A percentile compares a stretch with the other conserved stretches of the same genome.
These are phyloP conservation scores for Chimonanthus praecox DNA, from an alignment of 164 flowering plant genomes.

Conservation along the genomic window DNA sequence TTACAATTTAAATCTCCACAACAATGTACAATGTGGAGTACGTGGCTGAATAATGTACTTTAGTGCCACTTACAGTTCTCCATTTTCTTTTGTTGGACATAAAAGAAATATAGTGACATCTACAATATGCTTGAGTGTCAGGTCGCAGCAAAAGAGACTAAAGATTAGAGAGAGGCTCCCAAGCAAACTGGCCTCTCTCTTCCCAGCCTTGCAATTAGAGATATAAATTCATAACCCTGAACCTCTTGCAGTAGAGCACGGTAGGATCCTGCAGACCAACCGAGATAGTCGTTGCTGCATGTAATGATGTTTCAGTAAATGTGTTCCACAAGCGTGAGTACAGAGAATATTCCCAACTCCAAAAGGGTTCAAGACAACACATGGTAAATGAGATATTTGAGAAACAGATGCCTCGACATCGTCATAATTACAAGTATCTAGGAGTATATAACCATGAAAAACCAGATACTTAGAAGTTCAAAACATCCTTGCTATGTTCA, in stretches of 20 bases:
- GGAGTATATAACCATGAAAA: too few relatives aligned
- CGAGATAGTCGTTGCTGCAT: slow-evolving; percentile 29
- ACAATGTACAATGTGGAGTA: not conserved
- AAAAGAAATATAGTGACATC: not conserved
- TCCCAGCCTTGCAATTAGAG: too few relatives aligned
- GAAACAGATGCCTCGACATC: too few relatives aligned
- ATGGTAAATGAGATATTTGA: too few relatives aligned
- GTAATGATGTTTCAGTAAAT: slow-evolving; percentile 8
- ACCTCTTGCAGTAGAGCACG: slow-evolving; percentile 30
- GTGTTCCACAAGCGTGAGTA: not conserved
- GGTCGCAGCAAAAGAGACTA: not conserved
- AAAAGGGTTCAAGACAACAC: not conserved
- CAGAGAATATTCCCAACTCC: not conserved
- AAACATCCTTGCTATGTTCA: too few relatives aligned
- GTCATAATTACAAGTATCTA: too few relatives aligned
- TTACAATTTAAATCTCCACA: too few relatives aligned
- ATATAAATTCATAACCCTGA: not conserved
- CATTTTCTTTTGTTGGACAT: not conserved
- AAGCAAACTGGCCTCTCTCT: too few relatives aligned
- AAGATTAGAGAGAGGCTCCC: not conserved
- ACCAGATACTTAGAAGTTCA: too few relatives aligned
- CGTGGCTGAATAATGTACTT: not conserved
- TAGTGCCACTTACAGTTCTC: not conserved
- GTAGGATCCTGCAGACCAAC: slow-evolving; percentile 40
- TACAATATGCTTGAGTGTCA: not conserved